Percentiles rank a stretch among this genome's conserved stretches.
Conservation (phyloP, 2,329 filamentous ascomycete species). For the Exserohilum rostratum region DNA sequence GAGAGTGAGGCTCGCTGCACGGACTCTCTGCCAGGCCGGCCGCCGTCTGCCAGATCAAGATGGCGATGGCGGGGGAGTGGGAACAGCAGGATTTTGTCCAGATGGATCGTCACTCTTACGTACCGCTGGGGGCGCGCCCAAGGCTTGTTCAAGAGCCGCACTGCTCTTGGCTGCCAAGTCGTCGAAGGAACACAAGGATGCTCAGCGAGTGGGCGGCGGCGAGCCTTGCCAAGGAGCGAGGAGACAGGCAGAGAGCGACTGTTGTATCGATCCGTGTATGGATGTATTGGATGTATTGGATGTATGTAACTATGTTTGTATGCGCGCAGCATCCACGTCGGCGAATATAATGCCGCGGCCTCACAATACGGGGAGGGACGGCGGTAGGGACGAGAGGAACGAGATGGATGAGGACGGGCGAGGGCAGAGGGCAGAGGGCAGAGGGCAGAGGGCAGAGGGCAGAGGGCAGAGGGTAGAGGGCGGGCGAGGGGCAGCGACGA, state of each 20-base stretch:
- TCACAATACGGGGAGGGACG: too few relatives aligned
- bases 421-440: too few relatives aligned
- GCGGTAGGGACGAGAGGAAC: too few relatives aligned
- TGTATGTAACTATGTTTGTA: too few relatives aligned
- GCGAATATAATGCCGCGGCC: too few relatives aligned
- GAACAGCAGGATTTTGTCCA: not conserved
- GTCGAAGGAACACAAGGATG: slow-evolving; percentile 23
- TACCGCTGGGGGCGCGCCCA: slow-evolving; percentile 32
- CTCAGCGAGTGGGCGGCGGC: not conserved
- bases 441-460: not conserved
- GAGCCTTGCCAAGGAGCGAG: too few relatives aligned
- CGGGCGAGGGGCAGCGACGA: not conserved
- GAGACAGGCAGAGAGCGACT: too few relatives aligned
- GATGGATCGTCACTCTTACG: slow-evolving; percentile 24
- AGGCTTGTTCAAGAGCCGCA: slow-evolving; percentile 33
- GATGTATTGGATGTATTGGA: too few relatives aligned
- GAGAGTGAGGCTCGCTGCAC: slow-evolving; percentile 11
- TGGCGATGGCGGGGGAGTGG: not conserved
- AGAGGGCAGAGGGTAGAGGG: not conserved
- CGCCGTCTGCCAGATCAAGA: too few relatives aligned
- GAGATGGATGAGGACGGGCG: too few relatives aligned
- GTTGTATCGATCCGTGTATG: too few relatives aligned
- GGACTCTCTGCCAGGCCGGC: not conserved
- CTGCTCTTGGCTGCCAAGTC: slow-evolving; percentile 36
- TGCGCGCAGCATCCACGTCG: too few relatives aligned